Evolutionary conservation across 352 stramenopile species (phyloP).

Genomic region (Saprolegnia diclina): DNA sequence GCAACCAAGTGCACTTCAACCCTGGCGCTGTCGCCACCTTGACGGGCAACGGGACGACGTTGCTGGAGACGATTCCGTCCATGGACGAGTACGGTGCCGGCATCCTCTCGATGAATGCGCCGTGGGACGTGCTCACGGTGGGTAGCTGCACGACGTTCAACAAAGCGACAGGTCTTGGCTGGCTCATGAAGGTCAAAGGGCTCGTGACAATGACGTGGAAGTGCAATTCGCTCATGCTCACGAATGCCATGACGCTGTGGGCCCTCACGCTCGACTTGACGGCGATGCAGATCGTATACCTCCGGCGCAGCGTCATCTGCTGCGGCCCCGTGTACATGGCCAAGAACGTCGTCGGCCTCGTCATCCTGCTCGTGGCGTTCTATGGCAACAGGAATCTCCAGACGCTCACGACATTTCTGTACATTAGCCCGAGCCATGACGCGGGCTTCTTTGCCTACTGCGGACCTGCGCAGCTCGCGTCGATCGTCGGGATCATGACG

Average conservation of each 20-base stretch:
- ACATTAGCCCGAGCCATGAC: conserved; percentile 6
- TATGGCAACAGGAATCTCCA: conserved; percentile 31
- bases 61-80: conserved; percentile 25
- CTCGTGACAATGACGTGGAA: conserved; percentile 32
- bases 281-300: conserved; percentile 26
- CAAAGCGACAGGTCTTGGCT: conserved; percentile 20
- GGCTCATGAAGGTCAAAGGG: conserved; percentile 29
- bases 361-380: conserved; percentile 29
- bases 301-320: conserved; percentile 28
- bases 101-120: conserved; percentile 28
- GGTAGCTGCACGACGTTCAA: conserved; percentile 29
- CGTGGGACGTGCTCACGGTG: conserved; percentile 27
- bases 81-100: conserved; percentile 32
- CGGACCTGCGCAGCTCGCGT: conserved; percentile 27
- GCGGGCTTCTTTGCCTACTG: conserved; percentile 25
- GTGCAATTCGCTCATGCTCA: conserved; percentile 29
- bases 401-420: conserved; percentile 30
- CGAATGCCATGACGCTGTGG: conserved; percentile 33
- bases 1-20: conserved; percentile 29
- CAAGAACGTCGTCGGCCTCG: conserved; percentile 29
- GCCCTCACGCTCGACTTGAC: conserved; percentile 26
- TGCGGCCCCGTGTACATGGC: conserved; percentile 30
- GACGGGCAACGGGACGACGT: conserved; percentile 21
- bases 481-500: conserved; percentile 30
- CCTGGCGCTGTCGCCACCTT: conserved; percentile 25